Conservation (phyloP, 192 early-diverging fungal species). For the Helicostylum pulchrum region DNA sequence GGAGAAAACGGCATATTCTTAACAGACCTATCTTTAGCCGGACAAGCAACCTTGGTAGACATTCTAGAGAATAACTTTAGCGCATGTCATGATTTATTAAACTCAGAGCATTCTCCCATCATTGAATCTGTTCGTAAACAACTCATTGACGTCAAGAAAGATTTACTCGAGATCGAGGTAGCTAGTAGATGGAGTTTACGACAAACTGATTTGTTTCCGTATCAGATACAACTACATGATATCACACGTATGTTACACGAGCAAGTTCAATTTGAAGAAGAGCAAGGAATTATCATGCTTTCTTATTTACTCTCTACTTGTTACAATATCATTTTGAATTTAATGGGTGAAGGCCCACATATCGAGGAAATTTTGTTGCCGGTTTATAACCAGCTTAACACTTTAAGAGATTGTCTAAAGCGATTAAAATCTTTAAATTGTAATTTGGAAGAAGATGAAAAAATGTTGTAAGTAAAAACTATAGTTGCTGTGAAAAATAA, state of each 20-base stretch:
- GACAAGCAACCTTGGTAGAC: too few relatives aligned
- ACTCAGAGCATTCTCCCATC: not conserved
- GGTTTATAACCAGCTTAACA: not conserved
- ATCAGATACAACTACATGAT: not conserved
- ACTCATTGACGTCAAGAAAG: not conserved
- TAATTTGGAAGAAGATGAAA: not conserved
- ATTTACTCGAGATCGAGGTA: not conserved
- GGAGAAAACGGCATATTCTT: too few relatives aligned
- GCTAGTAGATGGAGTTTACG: not conserved
- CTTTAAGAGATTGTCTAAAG: not conserved
- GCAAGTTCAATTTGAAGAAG: not conserved
- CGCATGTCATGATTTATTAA: not conserved
- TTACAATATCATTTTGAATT: not conserved
- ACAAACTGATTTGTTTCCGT: not conserved
- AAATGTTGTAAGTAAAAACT: not conserved
- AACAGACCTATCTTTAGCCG: too few relatives aligned
- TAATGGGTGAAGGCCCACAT: not conserved
- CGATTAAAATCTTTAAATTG: not conserved
- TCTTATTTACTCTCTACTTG: not conserved
- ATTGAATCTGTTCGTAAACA: not conserved
- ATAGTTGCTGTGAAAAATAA: too few relatives aligned
- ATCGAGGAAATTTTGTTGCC: not conserved
- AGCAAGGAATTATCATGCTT: not conserved
- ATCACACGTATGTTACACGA: not conserved
- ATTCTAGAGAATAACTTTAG: not conserved